phyloP scores from a whole-genome alignment of 2,329 filamentous ascomycete species.

The Botrytis hyacinthi region DNA sequence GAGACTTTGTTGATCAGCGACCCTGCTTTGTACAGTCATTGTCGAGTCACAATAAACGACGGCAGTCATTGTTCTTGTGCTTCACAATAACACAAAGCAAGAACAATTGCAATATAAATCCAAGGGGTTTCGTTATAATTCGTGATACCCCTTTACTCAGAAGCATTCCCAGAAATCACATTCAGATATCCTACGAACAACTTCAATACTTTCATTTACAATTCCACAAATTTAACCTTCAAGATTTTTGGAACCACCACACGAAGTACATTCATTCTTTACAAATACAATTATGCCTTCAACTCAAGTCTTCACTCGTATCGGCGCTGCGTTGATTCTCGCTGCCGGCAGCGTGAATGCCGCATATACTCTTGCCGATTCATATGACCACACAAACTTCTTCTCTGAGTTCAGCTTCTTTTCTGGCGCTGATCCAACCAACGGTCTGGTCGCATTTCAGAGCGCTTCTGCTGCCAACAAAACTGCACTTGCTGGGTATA shows the following conservation, averaged over 20 bases:
- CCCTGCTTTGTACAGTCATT: not conserved
- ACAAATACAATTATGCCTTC: constrained; percentile 25
- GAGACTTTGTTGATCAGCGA: not conserved
- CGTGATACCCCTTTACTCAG: not conserved
- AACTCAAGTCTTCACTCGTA: constrained; percentile 30
- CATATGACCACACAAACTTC: constrained; percentile 46
- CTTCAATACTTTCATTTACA: constrained; percentile 13
- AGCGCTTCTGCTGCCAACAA: constrained; percentile 55
- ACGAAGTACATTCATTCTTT: not conserved
- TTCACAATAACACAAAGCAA: not conserved
- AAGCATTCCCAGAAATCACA: not conserved
- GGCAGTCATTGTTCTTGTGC: constrained; percentile 4
- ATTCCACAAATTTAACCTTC: not conserved
- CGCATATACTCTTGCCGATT: constrained; percentile 45
- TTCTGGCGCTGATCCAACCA: constrained; percentile 62
- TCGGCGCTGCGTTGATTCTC: constrained; percentile 37
- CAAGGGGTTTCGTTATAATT: not conserved
- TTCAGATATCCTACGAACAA: constrained; percentile 3
- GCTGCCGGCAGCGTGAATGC: constrained; percentile 33
- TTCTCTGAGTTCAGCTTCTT: constrained; percentile 55
- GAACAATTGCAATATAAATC: constrained; percentile 3
- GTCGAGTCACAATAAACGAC: constrained; percentile 1
- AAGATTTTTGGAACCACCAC: not conserved
- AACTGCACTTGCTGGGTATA: constrained; percentile 46
- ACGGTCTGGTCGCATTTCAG: constrained; percentile 72